Evolutionary conservation across 2,329 filamentous ascomycete genomes (phyloP).

Genomic region (Fusarium euwallaceae): DNA sequence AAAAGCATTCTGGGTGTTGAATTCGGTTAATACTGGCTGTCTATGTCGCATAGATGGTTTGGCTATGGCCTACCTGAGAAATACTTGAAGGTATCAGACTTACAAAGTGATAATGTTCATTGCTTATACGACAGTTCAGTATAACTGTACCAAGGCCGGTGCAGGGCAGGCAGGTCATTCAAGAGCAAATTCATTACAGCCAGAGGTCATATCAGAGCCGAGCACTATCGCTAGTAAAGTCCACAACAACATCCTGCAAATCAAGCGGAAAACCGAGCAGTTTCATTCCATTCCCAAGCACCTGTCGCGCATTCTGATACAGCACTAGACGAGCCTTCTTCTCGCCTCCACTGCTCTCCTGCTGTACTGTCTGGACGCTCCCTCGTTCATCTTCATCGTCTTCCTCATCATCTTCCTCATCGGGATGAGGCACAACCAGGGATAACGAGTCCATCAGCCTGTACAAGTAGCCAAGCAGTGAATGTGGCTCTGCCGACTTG

Average conservation of each 20-base stretch:
- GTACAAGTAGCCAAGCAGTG: conserved; percentile 71
- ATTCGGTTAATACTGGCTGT: background rate
- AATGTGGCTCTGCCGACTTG: conserved; percentile 75
- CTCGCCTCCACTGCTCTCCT: background rate
- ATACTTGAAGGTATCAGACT: background rate
- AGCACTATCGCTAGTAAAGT: background rate
- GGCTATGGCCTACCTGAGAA: background rate
- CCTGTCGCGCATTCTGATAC: conserved; percentile 20
- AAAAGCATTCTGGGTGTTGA: background rate
- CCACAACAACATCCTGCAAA: background rate
- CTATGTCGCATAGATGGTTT: background rate
- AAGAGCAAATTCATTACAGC: background rate
- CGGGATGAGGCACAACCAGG: background rate
- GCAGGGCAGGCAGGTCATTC: background rate
- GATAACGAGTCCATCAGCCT: conserved; percentile 14
- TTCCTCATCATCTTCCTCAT: background rate
- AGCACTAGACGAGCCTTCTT: conserved; percentile 13
- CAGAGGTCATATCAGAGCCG: background rate
- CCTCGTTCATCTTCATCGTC: background rate
- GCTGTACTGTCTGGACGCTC: background rate
- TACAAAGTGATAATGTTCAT: background rate
- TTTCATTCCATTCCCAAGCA: conserved; percentile 26
- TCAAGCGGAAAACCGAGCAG: conserved; percentile 27
- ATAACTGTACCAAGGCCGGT: background rate
- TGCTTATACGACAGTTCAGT: background rate